Evolutionary conservation across 805 yeast genomes (phyloP).

Genomic region (Pichia occidentalis): DNA sequence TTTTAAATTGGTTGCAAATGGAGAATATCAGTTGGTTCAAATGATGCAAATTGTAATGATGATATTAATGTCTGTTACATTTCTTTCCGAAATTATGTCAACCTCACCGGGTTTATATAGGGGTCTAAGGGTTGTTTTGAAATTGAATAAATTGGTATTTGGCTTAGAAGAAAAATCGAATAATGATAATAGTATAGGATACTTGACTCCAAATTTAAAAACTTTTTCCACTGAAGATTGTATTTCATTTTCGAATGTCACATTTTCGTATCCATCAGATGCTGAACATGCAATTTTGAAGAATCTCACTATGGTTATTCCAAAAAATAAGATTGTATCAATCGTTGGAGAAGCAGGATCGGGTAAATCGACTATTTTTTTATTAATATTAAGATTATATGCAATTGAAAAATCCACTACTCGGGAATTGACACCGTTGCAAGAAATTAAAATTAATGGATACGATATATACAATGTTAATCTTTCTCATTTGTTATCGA

Average conservation of each 20-base stretch:
- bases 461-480: conserved; percentile 42
- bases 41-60: conserved; percentile 67
- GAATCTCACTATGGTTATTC: conserved; percentile 37
- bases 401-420: conserved; percentile 13
- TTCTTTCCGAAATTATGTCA: conserved; percentile 50
- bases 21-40: conserved; percentile 48
- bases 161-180: conserved; percentile 28
- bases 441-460: conserved; percentile 39
- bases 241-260: conserved; percentile 39
- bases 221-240: conserved; percentile 13
- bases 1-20: conserved; percentile 54
- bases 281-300: conserved; percentile 30
- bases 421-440: conserved; percentile 25
- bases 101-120: conserved; percentile 75
- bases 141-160: conserved; percentile 37
- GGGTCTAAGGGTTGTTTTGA: conserved; percentile 68
- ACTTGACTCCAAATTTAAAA: conserved; percentile 22
- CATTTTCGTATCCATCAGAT: conserved; percentile 42
- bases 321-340: conserved; percentile 48
- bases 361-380: conserved; percentile 78
- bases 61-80: conserved; percentile 64
- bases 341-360: conserved; percentile 83
- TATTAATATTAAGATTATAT: conserved; percentile 51
- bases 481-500: conserved; percentile 41
- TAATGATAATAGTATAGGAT: conserved; percentile 35